Conservation (phyloP, 768 basidiomycete genomes). For the Tulasnella sp. region DNA sequence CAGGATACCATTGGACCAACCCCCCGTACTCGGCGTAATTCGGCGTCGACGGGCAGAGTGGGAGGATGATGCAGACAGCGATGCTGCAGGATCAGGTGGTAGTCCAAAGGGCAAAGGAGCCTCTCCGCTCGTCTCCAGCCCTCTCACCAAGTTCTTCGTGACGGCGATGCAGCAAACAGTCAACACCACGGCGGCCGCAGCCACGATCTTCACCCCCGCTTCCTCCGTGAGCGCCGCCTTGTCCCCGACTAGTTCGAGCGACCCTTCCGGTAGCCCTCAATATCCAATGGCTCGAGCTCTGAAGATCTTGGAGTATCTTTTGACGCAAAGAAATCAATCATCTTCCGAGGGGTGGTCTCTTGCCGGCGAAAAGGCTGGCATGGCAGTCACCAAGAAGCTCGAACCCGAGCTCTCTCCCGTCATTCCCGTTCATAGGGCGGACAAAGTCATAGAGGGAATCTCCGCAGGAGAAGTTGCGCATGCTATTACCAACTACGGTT, state of each 20-base stretch:
- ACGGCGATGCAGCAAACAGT: conserved; percentile 71
- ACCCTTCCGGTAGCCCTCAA: conserved; percentile 47
- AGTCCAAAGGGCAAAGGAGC: conserved; percentile 31
- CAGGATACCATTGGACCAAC: conserved; percentile 90
- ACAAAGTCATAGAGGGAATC: conserved; percentile 88
- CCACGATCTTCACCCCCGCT: conserved; percentile 65
- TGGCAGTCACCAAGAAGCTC: conserved; percentile 72
- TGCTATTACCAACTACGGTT: conserved; percentile 63
- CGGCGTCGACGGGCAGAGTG: conserved; percentile 68
- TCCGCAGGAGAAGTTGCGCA: conserved; percentile 87
- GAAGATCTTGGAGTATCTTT: conserved; percentile 76
- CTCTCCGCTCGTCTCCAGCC: conserved; percentile 41
- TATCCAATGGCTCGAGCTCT: conserved; percentile 76
- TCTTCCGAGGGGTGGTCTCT: conserved; percentile 64
- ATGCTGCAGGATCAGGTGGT: conserved; percentile 30
- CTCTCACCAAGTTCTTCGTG: conserved; percentile 67
- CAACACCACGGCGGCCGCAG: conserved; percentile 69
- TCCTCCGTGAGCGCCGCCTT: conserved; percentile 34
- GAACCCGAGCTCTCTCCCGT: conserved; percentile 70
- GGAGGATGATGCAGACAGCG: conserved; percentile 50
- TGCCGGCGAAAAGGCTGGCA: conserved; percentile 65
- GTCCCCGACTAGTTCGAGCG: not conserved
- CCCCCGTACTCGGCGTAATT: conserved; percentile 71
- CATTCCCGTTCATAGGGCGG: conserved; percentile 81
- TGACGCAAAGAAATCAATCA: conserved; percentile 60